Evolutionary conservation across 345 rosid genomes (phyloP).

Genomic region (Barbarea vulgaris): DNA sequence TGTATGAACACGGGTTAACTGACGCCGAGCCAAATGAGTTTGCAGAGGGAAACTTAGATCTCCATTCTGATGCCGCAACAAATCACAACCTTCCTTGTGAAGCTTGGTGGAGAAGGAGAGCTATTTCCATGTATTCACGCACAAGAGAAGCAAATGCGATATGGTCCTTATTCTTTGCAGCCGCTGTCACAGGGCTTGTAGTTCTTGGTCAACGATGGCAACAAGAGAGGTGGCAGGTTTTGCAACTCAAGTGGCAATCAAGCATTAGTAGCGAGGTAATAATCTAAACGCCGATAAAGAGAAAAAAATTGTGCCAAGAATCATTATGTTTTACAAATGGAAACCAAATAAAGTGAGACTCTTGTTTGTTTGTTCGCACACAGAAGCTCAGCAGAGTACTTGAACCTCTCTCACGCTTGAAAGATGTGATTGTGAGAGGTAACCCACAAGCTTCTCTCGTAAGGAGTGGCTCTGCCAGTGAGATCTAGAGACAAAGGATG

Average conservation of each 20-base stretch:
- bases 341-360: background rate
- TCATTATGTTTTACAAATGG: background rate
- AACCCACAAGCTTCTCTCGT: slow-evolving; percentile 64
- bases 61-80: slow-evolving; percentile 43
- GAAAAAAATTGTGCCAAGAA: background rate
- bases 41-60: slow-evolving; percentile 41
- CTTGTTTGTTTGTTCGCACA: background rate
- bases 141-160: slow-evolving; percentile 85
- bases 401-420: slow-evolving; percentile 73
- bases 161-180: slow-evolving; percentile 94
- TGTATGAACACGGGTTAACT: slow-evolving; percentile 42
- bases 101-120: slow-evolving; percentile 98
- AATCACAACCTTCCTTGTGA: slow-evolving; percentile 61
- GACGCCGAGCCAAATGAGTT: slow-evolving; percentile 48
- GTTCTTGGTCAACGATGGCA: slow-evolving; percentile 98
- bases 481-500: slow-evolving; percentile 42
- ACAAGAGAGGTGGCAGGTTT: slow-evolving; percentile 86
- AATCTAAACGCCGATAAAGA: background rate
- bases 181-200: slow-evolving; percentile 90
- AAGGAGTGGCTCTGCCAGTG: slow-evolving; percentile 57
- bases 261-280: slow-evolving; percentile 70
- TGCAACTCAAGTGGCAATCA: slow-evolving; percentile 83
- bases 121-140: slow-evolving; percentile 65
- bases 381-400: slow-evolving; percentile 74
- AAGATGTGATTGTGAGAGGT: slow-evolving; percentile 76